Evolutionary conservation across 306 rosid genomes (phyloP).

Genomic region (Prunus salicina): DNA sequence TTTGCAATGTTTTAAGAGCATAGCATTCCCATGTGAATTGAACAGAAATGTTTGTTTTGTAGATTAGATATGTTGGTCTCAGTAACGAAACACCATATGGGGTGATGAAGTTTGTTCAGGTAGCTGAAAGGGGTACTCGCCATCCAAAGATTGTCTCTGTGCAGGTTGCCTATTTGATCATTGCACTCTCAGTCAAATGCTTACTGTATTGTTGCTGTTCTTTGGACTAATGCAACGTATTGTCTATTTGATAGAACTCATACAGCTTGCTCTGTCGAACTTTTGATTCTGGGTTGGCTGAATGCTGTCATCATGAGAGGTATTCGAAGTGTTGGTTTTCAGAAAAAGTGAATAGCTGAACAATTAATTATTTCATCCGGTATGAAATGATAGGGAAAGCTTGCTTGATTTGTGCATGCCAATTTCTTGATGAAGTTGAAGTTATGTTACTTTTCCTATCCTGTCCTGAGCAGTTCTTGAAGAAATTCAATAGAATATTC

Average conservation of each 20-base stretch:
- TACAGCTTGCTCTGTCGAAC: conserved; percentile 78
- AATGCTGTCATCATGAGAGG: conserved; percentile 97
- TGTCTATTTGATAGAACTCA: conserved; percentile 59
- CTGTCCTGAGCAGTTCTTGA: too few species aligned
- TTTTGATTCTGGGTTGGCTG: conserved; percentile 86
- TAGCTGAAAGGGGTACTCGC: conserved; percentile 44
- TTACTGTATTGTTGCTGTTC: conserved; percentile 12
- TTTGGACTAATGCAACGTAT: conserved; percentile 26
- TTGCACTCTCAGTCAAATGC: not conserved
- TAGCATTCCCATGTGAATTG: conserved; percentile 5
- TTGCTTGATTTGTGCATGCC: not conserved
- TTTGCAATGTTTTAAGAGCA: not conserved
- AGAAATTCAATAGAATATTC: too few species aligned
- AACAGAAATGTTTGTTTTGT: conserved; percentile 22
- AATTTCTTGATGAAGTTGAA: not conserved
- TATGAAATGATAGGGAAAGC: not conserved
- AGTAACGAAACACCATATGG: conserved; percentile 96
- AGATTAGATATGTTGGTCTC: conserved; percentile 83
- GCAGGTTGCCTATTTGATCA: conserved; percentile 54
- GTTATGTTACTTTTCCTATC: not conserved
- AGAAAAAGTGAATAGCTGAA: not conserved
- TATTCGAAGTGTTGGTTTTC: conserved; percentile 23
- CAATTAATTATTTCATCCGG: not conserved
- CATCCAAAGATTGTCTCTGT: conserved; percentile 62
- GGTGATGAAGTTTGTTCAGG: conserved; percentile 82